Base-by-base conservation (phyloP, 306 rosid species). In the Canavalia gladiata region DNA sequence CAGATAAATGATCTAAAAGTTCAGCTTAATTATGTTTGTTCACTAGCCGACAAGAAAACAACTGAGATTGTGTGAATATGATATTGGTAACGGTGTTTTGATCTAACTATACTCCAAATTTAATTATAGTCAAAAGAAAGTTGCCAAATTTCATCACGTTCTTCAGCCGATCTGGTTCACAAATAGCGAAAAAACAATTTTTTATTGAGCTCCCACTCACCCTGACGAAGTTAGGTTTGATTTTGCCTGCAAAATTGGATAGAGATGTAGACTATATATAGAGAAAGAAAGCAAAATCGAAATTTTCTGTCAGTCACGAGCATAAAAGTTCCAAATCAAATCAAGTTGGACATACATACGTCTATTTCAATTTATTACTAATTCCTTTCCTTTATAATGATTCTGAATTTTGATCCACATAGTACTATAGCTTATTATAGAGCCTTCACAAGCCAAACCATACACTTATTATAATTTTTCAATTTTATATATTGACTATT, bases 201-300 rank as follows among this genome's bases (percentile, higher is more conserved):
- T 29, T 74, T 10, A 74, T 28, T 41, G 29, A 56, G 34, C 55
- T 74, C 39, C 49, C 30, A 55, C 54, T 39, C 6, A 55, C 3
- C 10, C 41, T 39, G 54, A 28, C 29, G 30, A 74, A 56, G 78
- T 74, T 74, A 28, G 28, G 49, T 72, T 72, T 18, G 51, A 37
- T 72, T n/a, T 39, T 2, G 39, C 78, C 54, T 39, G 39, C 78
- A 2, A 56, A 28, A 39, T 39, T 10, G 54, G 41, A 57, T 57
- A 18, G 37, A 55, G 42, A 7, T 74, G 29, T 55, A 2, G 6
- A 73, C 11, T 18, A 18, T 18, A 18, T 9, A 73, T 2, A 25
- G 67, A 74, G 12, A 41, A 70, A 74, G 55, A 56, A 74, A 25
- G 29, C 78, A 56, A 57, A 74, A 25, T 57, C 7, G 12, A 56